phyloP scores from a whole-genome alignment of 2,329 filamentous ascomycete species.

The Penicillium sp. region DNA sequence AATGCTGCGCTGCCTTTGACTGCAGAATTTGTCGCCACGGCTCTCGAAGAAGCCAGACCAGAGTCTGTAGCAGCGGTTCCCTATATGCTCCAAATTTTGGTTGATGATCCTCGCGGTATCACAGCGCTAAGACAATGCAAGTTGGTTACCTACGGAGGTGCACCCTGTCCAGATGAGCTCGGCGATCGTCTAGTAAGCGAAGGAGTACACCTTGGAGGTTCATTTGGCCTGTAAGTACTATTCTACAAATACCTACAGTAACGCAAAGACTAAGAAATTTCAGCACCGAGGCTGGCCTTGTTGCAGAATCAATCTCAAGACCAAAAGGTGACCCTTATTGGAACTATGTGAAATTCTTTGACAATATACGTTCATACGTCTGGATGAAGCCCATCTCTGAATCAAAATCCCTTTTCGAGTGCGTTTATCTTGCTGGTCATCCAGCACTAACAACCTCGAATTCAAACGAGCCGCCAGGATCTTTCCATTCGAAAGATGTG shows the following conservation, averaged over 20 bases:
- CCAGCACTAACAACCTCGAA: slow-evolving; percentile 35
- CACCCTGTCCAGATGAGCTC: slow-evolving; percentile 45
- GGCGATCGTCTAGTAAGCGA: slow-evolving; percentile 41
- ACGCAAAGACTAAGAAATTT: slow-evolving; percentile 7
- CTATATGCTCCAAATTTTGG: slow-evolving; percentile 44
- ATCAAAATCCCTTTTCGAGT: slow-evolving; percentile 28
- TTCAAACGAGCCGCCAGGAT: slow-evolving; percentile 34
- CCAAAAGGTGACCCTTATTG: slow-evolving; percentile 42
- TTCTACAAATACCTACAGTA: not conserved
- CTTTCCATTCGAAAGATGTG: slow-evolving; percentile 36
- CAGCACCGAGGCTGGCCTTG: slow-evolving; percentile 47
- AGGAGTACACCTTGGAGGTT: slow-evolving; percentile 40
- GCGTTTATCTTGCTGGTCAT: slow-evolving; percentile 34
- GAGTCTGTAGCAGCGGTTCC: slow-evolving; percentile 46
- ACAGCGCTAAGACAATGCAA: slow-evolving; percentile 39
- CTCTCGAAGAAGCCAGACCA: slow-evolving; percentile 38
- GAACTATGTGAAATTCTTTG: slow-evolving; percentile 46
- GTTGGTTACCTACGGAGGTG: slow-evolving; percentile 44
- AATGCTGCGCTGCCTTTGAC: slow-evolving; percentile 44
- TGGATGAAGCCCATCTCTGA: slow-evolving; percentile 38
- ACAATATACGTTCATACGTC: slow-evolving; percentile 38
- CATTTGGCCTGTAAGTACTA: slow-evolving; percentile 43
- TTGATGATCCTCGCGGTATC: slow-evolving; percentile 39
- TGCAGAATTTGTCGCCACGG: slow-evolving; percentile 36
- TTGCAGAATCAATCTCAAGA: slow-evolving; percentile 45